These are phyloP conservation scores for Citrullus mucosospermus DNA, from an alignment of 306 rosid species.

Conservation along the genomic window DNA sequence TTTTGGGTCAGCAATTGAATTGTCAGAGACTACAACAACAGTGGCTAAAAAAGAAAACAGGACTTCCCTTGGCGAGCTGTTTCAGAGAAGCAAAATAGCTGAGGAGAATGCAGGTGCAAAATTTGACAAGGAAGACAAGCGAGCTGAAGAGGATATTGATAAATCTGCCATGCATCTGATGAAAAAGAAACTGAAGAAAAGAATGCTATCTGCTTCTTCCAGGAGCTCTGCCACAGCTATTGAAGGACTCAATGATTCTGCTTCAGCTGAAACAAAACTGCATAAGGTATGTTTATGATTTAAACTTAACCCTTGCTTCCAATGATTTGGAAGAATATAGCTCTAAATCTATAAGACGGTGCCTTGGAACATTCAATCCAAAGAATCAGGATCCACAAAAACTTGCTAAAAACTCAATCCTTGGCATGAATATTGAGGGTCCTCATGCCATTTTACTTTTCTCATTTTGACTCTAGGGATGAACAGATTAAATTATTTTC, in stretches of 20 bases:
- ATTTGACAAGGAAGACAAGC: constrained; percentile 38
- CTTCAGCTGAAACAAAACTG: constrained; percentile 60
- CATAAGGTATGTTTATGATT: constrained; percentile 44
- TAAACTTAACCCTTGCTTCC: neutral
- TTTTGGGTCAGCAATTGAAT: constrained; percentile 59
- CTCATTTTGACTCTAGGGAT: neutral
- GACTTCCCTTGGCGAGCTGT: constrained; percentile 75
- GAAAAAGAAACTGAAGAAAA: constrained; percentile 63
- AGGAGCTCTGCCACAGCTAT: constrained; percentile 22
- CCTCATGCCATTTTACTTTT: neutral
- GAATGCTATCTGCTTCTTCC: constrained; percentile 47
- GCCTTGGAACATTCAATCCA: neutral
- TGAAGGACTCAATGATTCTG: constrained; percentile 33
- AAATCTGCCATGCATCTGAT: constrained; percentile 53
- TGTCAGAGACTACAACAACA: constrained; percentile 44
- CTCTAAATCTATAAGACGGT: neutral
- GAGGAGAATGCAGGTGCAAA: constrained; percentile 45
- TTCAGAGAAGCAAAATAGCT: constrained; percentile 53
- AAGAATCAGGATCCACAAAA: neutral
- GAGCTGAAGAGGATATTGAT: constrained; percentile 42
- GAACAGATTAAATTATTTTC: neutral
- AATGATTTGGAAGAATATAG: neutral
- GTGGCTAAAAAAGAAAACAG: constrained; percentile 66
- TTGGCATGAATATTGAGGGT: neutral
- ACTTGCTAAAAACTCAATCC: neutral